Evolutionary conservation across 2,329 filamentous ascomycete genomes (phyloP).

Genomic region (Metarhizium album): DNA sequence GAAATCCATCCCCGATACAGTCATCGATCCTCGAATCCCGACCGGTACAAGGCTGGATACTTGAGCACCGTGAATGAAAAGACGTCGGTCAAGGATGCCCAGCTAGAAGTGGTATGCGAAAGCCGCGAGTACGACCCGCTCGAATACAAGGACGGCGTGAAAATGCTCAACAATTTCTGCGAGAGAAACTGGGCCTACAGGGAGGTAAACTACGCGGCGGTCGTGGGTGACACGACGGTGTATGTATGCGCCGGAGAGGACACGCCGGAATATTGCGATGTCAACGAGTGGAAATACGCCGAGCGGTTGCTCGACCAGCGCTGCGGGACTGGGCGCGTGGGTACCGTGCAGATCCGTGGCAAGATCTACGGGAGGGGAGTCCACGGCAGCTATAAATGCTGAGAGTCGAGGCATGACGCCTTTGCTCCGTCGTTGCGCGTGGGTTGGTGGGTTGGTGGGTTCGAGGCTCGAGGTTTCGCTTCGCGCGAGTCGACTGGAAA

Average conservation of each 20-base stretch:
- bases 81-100: not conserved
- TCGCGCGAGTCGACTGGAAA: too few species aligned
- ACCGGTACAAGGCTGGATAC: too few species aligned
- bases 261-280: not conserved
- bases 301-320: not conserved
- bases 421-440: too few species aligned
- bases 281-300: not conserved
- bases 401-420: too few species aligned
- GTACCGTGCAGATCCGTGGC: too few species aligned
- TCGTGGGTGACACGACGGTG: not conserved
- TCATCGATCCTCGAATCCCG: too few species aligned
- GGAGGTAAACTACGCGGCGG: not conserved
- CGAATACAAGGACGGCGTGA: not conserved
- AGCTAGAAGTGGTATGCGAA: not conserved
- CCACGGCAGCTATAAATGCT: too few species aligned
- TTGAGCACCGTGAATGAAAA: not conserved
- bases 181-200: not conserved
- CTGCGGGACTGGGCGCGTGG: too few species aligned
- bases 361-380: too few species aligned
- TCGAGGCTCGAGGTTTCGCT: too few species aligned
- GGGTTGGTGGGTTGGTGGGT: too few species aligned
- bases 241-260: slow-evolving; percentile 1
- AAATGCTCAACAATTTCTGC: slow-evolving; percentile 1
- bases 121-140: not conserved
- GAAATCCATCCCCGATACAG: too few species aligned